phyloP scores from a whole-genome alignment of 2,329 filamentous ascomycete genomes.

The Alternaria postmessia region DNA sequence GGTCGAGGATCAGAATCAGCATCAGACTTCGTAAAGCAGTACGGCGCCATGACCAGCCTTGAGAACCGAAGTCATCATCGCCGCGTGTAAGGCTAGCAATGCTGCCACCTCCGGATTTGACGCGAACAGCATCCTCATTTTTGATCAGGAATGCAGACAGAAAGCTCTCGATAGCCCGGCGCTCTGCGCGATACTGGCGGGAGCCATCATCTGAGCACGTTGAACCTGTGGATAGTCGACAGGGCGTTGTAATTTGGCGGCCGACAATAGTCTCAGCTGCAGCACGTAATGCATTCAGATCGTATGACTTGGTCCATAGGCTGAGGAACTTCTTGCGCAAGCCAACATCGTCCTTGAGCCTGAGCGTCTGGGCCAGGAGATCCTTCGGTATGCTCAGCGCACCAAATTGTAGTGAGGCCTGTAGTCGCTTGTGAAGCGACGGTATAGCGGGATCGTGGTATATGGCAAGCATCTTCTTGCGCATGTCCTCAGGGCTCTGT shows the following conservation, averaged over 20 bases:
- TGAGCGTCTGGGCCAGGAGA: conserved; percentile 54
- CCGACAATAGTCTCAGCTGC: conserved; percentile 68
- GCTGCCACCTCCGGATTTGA: conserved; percentile 48
- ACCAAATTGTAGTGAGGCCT: conserved; percentile 66
- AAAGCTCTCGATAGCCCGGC: conserved; percentile 60
- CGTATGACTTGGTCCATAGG: conserved; percentile 67
- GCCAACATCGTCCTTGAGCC: conserved; percentile 65
- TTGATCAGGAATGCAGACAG: conserved; percentile 65
- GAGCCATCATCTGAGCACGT: conserved; percentile 47
- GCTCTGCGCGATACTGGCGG: conserved; percentile 47
- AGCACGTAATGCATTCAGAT: conserved; percentile 58
- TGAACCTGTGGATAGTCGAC: conserved; percentile 47
- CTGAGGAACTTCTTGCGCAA: conserved; percentile 64
- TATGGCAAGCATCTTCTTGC: conserved; percentile 59
- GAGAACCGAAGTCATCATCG: conserved; percentile 53
- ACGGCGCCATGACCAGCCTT: conserved; percentile 62
- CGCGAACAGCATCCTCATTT: conserved; percentile 63
- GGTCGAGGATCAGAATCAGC: conserved; percentile 67
- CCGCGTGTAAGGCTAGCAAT: conserved; percentile 51
- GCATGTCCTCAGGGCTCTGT: conserved; percentile 47
- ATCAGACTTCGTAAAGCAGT: conserved; percentile 67
- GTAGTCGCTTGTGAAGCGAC: conserved; percentile 63
- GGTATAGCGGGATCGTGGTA: conserved; percentile 63
- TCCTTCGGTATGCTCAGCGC: conserved; percentile 65
- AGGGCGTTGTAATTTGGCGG: conserved; percentile 56